A percentile compares a stretch with the other conserved stretches of the same genome.
Evolutionary conservation across 352 stramenopile species (phyloP).

Genomic region (Pythium monospermum): DNA sequence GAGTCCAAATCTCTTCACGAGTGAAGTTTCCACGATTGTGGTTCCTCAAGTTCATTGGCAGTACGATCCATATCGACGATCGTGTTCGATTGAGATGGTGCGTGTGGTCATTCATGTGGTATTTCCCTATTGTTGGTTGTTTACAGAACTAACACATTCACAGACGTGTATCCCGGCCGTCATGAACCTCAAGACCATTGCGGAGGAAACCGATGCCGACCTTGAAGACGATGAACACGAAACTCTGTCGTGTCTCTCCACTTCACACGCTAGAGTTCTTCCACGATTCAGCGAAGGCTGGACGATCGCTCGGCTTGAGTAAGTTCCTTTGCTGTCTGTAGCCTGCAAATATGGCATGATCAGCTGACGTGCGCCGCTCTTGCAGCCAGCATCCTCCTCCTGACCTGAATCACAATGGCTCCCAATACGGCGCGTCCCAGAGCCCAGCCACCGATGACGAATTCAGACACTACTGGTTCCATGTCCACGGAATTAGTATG

Average conservation of each 20-base stretch:
- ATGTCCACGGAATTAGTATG: conserved; percentile 12
- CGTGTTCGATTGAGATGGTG: conserved; percentile 14
- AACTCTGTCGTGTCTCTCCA: neutral
- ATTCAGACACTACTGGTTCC: neutral
- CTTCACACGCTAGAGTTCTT: conserved; percentile 4
- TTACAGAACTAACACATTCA: neutral
- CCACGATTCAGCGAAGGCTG: conserved; percentile 13
- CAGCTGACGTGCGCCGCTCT: neutral
- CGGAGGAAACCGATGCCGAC: conserved; percentile 10
- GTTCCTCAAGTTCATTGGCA: conserved; percentile 20
- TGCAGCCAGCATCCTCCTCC: neutral
- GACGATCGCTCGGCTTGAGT: neutral
- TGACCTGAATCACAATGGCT: neutral
- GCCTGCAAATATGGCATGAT: neutral
- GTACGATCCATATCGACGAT: conserved; percentile 11
- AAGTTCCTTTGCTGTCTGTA: neutral
- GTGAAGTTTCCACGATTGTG: conserved; percentile 16
- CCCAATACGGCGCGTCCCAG: neutral
- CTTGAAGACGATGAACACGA: neutral
- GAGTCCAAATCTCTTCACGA: conserved; percentile 6
- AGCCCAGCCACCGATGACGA: neutral
- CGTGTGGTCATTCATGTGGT: conserved; percentile 8
- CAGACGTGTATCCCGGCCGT: conserved; percentile 29
- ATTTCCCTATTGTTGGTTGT: neutral
- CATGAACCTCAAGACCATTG: conserved; percentile 32